These are phyloP conservation scores for Rhodotorula diobovata DNA, from an alignment of 768 basidiomycete species.

Conservation along the genomic window DNA sequence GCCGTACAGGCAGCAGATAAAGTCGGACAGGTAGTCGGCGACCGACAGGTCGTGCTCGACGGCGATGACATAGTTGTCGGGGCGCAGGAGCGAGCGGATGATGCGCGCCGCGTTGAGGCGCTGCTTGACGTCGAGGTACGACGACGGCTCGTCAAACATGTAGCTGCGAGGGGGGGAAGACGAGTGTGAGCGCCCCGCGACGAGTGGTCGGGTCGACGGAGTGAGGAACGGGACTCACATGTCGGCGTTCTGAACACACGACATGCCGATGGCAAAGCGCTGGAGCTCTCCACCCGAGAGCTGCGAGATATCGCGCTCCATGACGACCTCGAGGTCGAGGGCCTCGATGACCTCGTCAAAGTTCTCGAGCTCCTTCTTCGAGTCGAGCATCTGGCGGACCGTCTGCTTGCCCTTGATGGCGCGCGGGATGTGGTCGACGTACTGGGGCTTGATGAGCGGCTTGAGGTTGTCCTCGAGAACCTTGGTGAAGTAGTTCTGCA, in stretches of 20 bases:
- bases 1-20: conserved; percentile 94
- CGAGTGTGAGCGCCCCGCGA: too few relatives aligned
- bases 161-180: conserved; percentile 56
- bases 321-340: conserved; percentile 78
- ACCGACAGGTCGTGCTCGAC: conserved; percentile 99
- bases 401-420: conserved; percentile 87
- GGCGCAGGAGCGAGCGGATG: conserved; percentile 76
- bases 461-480: conserved; percentile 97
- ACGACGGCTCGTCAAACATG: conserved; percentile 99
- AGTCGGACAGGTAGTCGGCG: conserved; percentile 96
- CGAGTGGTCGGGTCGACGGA: background rate
- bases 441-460: conserved; percentile 98
- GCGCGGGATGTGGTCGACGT: conserved; percentile 96
- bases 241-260: conserved; percentile 89
- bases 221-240: conserved; percentile 60
- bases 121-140: conserved; percentile 94
- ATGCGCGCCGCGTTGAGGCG: conserved; percentile 90
- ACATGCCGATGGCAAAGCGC: conserved; percentile 96
- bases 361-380: conserved; percentile 82
- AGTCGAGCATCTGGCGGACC: conserved; percentile 85
- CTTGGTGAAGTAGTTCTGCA: conserved; percentile 99
- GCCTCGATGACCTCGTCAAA: conserved; percentile 78
- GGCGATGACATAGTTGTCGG: conserved; percentile 87
- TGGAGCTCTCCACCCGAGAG: conserved; percentile 96
- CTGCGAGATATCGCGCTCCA: conserved; percentile 76